Percentiles rank a stretch among this genome's conserved stretches.
phyloP scores from a whole-genome alignment of 176 grass and related monocot species.

The Pontederia crassipes region DNA sequence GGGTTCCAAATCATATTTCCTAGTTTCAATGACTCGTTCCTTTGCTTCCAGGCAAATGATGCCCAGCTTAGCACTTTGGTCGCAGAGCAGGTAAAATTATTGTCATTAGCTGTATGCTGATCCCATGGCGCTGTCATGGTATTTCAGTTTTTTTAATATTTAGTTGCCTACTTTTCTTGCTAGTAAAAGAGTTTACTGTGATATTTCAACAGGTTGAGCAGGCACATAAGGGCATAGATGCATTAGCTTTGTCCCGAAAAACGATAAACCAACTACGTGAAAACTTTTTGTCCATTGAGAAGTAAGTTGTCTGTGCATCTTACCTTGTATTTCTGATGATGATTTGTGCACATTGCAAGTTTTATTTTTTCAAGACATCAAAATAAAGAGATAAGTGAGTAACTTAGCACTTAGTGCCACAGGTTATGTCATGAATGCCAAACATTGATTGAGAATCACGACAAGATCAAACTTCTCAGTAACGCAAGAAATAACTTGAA shows the following conservation, averaged over 20 bases:
- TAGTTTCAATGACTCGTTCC: slow-evolving; percentile 5
- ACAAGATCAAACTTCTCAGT: slow-evolving; percentile 99
- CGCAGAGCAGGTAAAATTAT: slow-evolving; percentile 71
- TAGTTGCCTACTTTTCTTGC: too few relatives aligned
- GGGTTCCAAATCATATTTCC: neutral
- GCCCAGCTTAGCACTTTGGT: slow-evolving; percentile 97
- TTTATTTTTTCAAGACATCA: neutral
- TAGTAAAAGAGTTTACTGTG: neutral
- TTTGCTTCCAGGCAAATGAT: slow-evolving; percentile 81
- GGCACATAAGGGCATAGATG: slow-evolving; percentile 78
- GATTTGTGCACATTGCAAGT: slow-evolving; percentile 18
- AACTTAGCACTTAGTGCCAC: slow-evolving; percentile 4
- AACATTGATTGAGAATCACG: slow-evolving; percentile 97
- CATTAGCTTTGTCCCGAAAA: slow-evolving; percentile 82
- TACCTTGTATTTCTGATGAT: slow-evolving; percentile 5
- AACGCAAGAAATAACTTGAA: slow-evolving; percentile 98
- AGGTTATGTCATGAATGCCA: slow-evolving; percentile 96
- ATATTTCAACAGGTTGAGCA: slow-evolving; percentile 68
- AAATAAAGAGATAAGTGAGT: too few relatives aligned
- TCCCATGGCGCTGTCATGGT: too few relatives aligned
- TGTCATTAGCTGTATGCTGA: slow-evolving; percentile 3
- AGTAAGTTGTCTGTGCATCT: slow-evolving; percentile 37
- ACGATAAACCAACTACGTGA: slow-evolving; percentile 78
- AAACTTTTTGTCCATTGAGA: slow-evolving; percentile 95
- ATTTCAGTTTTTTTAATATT: too few relatives aligned